These are phyloP conservation scores for Scheffersomyces segobiensis DNA, from an alignment of 1,139 yeast species.

Conservation along the genomic window DNA sequence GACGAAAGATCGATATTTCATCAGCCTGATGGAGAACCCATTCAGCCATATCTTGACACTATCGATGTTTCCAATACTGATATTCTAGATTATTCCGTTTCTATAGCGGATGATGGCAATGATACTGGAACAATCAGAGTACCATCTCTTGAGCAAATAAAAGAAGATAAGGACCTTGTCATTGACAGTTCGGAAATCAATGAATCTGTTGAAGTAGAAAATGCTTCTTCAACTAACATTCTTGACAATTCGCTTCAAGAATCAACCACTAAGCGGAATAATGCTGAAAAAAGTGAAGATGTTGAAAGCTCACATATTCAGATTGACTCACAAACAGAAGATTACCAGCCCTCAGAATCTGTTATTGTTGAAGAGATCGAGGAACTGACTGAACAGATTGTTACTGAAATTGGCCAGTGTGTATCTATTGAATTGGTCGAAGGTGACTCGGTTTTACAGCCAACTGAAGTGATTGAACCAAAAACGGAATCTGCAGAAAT, in stretches of 20 bases:
- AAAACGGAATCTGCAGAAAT: constrained; percentile 8
- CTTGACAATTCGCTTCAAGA: constrained; percentile 1
- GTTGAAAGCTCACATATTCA: constrained; percentile 6
- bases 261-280: background rate
- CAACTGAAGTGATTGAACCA: background rate
- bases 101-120: background rate
- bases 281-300: background rate
- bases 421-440: constrained; percentile 1
- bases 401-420: background rate
- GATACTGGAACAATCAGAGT: background rate
- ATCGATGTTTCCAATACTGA: background rate
- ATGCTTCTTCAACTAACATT: background rate
- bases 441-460: constrained; percentile 1
- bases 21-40: background rate
- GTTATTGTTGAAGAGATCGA: constrained; percentile 3
- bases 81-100: background rate
- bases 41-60: background rate
- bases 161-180: background rate
- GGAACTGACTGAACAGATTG: background rate
- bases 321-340: background rate
- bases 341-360: background rate
- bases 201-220: background rate
- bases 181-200: background rate
- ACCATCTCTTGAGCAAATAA: background rate
- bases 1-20: background rate